phyloP scores from a whole-genome alignment of 257 asterid genomes.

The Linaria vulgaris region DNA sequence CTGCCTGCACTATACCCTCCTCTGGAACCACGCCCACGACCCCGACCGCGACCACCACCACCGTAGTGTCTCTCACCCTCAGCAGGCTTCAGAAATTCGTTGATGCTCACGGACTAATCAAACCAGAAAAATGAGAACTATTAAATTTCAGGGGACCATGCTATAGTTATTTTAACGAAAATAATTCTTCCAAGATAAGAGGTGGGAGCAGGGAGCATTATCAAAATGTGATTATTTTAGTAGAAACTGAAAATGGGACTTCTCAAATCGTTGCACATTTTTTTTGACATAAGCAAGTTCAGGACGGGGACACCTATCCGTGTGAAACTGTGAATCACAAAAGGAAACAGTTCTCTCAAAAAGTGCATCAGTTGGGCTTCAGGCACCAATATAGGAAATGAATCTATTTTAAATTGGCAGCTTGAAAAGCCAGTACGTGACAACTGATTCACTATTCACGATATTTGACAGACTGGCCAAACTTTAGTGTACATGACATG shows the following conservation, averaged over 20 bases:
- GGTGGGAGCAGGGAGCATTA: too few relatives aligned
- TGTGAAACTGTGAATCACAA: too few relatives aligned
- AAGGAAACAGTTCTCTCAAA: too few relatives aligned
- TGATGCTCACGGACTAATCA: slow-evolving; percentile 80
- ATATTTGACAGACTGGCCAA: background rate
- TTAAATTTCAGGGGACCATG: slow-evolving; percentile 5
- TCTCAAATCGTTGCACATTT: too few relatives aligned
- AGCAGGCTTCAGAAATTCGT: slow-evolving; percentile 77
- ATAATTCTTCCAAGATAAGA: background rate
- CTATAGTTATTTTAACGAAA: background rate
- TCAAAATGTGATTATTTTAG: background rate
- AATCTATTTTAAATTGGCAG: too few relatives aligned
- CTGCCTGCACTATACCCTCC: slow-evolving; percentile 51
- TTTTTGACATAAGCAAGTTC: too few relatives aligned
- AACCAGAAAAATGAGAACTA: slow-evolving; percentile 2
- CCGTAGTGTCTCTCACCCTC: slow-evolving; percentile 57
- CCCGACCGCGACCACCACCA: slow-evolving; percentile 73
- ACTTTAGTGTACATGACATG: background rate
- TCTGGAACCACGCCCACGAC: slow-evolving; percentile 64
- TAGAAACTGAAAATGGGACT: background rate
- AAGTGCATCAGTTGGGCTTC: too few relatives aligned
- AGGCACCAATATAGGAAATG: too few relatives aligned
- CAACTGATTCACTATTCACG: background rate
- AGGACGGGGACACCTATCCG: too few relatives aligned
- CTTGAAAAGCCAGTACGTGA: background rate